phyloP scores from a whole-genome alignment of 768 basidiomycete genomes.

The Boletellus emodensis region DNA sequence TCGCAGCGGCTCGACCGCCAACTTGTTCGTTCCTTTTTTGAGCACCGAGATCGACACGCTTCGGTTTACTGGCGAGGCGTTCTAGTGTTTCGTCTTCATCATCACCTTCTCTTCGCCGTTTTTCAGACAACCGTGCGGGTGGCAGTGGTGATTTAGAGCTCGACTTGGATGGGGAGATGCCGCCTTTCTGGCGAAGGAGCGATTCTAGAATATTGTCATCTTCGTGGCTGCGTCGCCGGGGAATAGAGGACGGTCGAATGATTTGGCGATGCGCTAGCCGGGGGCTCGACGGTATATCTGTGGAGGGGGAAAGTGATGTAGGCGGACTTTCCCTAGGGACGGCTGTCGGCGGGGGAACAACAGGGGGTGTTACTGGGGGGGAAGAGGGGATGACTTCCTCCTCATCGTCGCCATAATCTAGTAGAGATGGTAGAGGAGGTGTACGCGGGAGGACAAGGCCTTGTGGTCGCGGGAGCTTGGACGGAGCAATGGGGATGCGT shows the following conservation, averaged over 20 bases:
- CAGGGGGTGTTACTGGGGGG: constrained; percentile 13
- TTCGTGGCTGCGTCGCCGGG: constrained; percentile 40
- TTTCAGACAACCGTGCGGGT: constrained; percentile 57
- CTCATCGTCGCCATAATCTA: constrained; percentile 76
- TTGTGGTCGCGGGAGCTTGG: constrained; percentile 47
- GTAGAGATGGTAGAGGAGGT: constrained; percentile 55
- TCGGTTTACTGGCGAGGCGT: constrained; percentile 54
- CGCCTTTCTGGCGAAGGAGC: constrained; percentile 38
- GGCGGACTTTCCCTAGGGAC: constrained; percentile 13
- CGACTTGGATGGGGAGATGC: constrained; percentile 36
- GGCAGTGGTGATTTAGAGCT: constrained; percentile 34
- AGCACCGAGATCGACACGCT: constrained; percentile 48
- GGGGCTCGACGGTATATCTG: constrained; percentile 36
- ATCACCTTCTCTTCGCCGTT: constrained; percentile 67
- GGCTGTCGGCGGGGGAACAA: constrained; percentile 12
- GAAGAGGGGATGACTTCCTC: constrained; percentile 27
- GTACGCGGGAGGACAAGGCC: constrained; percentile 39
- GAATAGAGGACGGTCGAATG: constrained; percentile 38
- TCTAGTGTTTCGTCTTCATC: constrained; percentile 66
- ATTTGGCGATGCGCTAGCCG: constrained; percentile 38
- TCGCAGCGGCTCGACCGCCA: constrained; percentile 18
- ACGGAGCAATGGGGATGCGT: constrained; percentile 40
- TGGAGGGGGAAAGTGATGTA: constrained; percentile 31
- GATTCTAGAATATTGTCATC: constrained; percentile 56
- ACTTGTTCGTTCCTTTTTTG: constrained; percentile 38